Percentiles rank a stretch among this genome's conserved stretches.
Evolutionary conservation across 108 stramenopile genomes (phyloP).

Genomic region (Nitzschia inconspicua): DNA sequence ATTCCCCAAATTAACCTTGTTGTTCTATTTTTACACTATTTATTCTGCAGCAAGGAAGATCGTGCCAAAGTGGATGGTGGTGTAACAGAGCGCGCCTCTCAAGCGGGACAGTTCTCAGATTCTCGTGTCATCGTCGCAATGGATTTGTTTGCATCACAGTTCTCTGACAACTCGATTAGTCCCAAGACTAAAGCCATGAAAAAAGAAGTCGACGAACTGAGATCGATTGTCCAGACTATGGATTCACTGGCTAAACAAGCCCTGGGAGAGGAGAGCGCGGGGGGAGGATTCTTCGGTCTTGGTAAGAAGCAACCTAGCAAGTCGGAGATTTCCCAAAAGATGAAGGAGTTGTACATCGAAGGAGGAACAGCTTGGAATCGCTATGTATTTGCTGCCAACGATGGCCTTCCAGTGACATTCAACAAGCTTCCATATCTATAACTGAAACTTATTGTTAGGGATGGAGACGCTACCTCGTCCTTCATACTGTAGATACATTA

Average conservation of each 20-base stretch:
- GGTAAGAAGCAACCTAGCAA: constrained; percentile 46
- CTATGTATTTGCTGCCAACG: constrained; percentile 66
- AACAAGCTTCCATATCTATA: constrained; percentile 57
- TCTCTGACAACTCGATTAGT: constrained; percentile 70
- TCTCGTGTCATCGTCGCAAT: constrained; percentile 63
- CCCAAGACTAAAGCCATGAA: constrained; percentile 80
- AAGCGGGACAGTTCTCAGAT: constrained; percentile 74
- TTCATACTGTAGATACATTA: background rate
- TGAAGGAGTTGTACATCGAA: constrained; percentile 62
- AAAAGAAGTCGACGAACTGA: constrained; percentile 47
- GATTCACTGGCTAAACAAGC: constrained; percentile 51
- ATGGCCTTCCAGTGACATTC: constrained; percentile 65
- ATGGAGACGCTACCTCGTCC: background rate
- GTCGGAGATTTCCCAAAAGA: constrained; percentile 46
- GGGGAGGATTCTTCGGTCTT: constrained; percentile 68
- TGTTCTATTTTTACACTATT: too few species aligned
- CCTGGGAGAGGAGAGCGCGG: constrained; percentile 62
- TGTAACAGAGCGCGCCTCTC: constrained; percentile 62
- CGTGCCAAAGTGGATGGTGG: constrained; percentile 70
- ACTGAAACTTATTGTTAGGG: background rate
- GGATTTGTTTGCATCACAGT: constrained; percentile 71
- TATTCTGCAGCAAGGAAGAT: too few species aligned
- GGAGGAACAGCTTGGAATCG: constrained; percentile 78
- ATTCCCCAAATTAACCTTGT: too few species aligned
- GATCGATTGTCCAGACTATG: constrained; percentile 51